These are phyloP conservation scores for Candida sp. DNA, from an alignment of 1,139 yeast species.

Conservation along the genomic window DNA sequence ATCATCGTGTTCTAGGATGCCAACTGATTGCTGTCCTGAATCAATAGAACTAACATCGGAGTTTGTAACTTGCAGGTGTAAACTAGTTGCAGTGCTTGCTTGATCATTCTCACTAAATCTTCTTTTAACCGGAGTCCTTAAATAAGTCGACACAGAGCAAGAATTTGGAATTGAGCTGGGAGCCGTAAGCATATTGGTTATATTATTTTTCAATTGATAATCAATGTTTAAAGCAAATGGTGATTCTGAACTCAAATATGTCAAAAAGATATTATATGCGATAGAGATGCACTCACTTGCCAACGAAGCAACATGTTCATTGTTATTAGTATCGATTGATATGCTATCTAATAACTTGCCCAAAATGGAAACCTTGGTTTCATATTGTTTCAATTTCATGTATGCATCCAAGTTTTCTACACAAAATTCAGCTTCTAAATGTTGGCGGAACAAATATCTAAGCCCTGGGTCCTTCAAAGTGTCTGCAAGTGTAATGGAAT, in stretches of 20 bases:
- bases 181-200: conserved; percentile 41
- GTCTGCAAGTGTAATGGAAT: conserved; percentile 28
- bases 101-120: neutral
- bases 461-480: conserved; percentile 78
- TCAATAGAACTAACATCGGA: neutral
- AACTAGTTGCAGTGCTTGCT: neutral
- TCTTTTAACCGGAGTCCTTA: conserved; percentile 2
- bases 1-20: neutral
- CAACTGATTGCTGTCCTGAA: neutral
- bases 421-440: conserved; percentile 63
- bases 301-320: conserved; percentile 35
- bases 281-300: conserved; percentile 52
- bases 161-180: conserved; percentile 1
- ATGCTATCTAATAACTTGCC: conserved; percentile 13
- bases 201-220: conserved; percentile 47
- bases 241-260: conserved; percentile 67
- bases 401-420: conserved; percentile 76
- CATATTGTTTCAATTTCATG: conserved; percentile 48
- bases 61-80: neutral
- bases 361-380: conserved; percentile 15
- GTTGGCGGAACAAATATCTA: conserved; percentile 61
- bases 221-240: conserved; percentile 73
- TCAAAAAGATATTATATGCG: conserved; percentile 62
- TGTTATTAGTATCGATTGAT: neutral
- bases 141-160: neutral